These are phyloP conservation scores for Cercospora sp. DNA, from an alignment of 2,329 filamentous ascomycete species.

Conservation along the genomic window DNA sequence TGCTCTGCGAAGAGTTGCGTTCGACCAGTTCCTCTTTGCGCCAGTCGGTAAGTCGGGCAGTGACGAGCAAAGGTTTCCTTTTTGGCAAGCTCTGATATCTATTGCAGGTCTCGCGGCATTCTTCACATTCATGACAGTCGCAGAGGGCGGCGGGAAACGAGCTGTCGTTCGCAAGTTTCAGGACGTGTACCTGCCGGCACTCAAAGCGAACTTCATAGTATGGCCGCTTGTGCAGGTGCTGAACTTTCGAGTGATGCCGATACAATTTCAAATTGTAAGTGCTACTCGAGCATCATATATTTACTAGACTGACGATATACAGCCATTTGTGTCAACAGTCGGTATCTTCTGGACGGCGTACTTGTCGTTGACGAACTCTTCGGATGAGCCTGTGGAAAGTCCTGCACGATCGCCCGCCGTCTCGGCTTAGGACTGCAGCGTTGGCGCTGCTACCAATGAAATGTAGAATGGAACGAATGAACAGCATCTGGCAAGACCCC, in stretches of 20 bases:
- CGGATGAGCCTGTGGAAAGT: slow-evolving; percentile 61
- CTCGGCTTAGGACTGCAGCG: slow-evolving; percentile 18
- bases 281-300: slow-evolving; percentile 29
- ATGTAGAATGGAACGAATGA: background rate
- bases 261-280: slow-evolving; percentile 92
- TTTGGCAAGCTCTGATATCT: background rate
- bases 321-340: slow-evolving; percentile 94
- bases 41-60: slow-evolving; percentile 65
- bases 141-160: slow-evolving; percentile 83
- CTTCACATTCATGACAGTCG: slow-evolving; percentile 94
- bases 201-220: slow-evolving; percentile 93
- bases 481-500: background rate
- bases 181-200: slow-evolving; percentile 88
- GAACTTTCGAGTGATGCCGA: slow-evolving; percentile 93
- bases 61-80: background rate
- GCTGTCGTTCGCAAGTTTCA: slow-evolving; percentile 81
- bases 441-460: background rate
- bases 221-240: slow-evolving; percentile 96
- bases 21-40: slow-evolving; percentile 92
- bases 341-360: slow-evolving; percentile 99
- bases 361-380: slow-evolving; percentile 84
- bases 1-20: slow-evolving; percentile 83
- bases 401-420: slow-evolving; percentile 20
- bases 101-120: slow-evolving; percentile 71
- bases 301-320: slow-evolving; percentile 17